A percentile compares a stretch with the other conserved stretches of the same genome.
Evolutionary conservation across 441 rosid species (phyloP).

Genomic region (Sinapis alba): DNA sequence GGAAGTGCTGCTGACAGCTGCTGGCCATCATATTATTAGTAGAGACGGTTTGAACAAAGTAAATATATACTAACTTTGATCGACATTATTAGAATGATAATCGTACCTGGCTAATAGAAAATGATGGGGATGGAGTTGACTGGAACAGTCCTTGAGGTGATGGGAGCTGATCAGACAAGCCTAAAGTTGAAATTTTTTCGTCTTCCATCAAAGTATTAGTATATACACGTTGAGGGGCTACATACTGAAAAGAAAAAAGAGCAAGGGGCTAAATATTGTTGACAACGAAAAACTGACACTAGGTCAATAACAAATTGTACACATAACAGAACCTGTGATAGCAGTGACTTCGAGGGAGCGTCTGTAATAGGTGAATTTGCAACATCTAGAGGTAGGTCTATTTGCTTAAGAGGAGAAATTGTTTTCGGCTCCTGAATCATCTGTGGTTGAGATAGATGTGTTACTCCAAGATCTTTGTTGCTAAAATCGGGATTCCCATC

Average conservation of each 20-base stretch:
- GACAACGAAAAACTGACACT: background rate
- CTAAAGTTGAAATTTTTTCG: conserved; percentile 74
- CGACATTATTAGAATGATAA: conserved; percentile 1
- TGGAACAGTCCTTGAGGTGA: conserved; percentile 82
- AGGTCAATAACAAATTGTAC: background rate
- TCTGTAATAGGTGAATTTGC: conserved; percentile 74
- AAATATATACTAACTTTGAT: background rate
- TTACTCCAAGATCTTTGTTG: conserved; percentile 80
- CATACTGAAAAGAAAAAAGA: conserved; percentile 55
- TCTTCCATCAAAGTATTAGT: conserved; percentile 79
- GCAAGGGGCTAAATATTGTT: conserved; percentile 7
- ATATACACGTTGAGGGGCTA: conserved; percentile 69
- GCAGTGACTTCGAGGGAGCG: conserved; percentile 62
- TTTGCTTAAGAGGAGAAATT: conserved; percentile 65
- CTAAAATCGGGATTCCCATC: conserved; percentile 99
- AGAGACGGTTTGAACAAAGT: conserved; percentile 4
- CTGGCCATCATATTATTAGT: conserved; percentile 31
- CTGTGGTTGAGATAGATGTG: conserved; percentile 65
- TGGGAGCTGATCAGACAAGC: conserved; percentile 86
- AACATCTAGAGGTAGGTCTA: conserved; percentile 82
- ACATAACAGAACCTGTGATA: conserved; percentile 65
- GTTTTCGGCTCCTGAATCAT: conserved; percentile 76
- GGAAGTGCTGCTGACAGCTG: conserved; percentile 83
- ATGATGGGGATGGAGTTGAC: conserved; percentile 75
- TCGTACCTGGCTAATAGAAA: conserved; percentile 74